A percentile compares a stretch with the other conserved stretches of the same genome.
Evolutionary conservation across 108 stramenopile genomes (phyloP).

Genomic region (Cyclotella baltica): DNA sequence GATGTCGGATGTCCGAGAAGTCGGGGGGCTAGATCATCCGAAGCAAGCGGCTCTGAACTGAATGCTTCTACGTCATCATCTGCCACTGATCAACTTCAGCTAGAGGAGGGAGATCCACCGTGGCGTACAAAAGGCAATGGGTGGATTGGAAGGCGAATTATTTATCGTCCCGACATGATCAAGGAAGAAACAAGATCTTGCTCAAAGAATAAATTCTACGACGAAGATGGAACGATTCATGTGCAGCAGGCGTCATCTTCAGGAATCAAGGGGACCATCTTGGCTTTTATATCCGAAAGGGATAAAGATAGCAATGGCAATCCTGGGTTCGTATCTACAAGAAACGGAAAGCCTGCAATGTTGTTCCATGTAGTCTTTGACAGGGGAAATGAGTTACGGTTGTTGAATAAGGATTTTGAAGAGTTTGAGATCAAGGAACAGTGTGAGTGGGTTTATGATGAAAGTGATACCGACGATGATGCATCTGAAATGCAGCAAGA

Average conservation of each 20-base stretch:
- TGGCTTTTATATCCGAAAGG: slow-evolving; percentile 23
- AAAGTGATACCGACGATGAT: neutral
- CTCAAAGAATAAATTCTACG: neutral
- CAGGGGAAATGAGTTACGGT: slow-evolving; percentile 1
- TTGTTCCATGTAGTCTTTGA: slow-evolving; percentile 35
- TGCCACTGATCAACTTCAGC: neutral
- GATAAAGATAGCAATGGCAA: slow-evolving; percentile 25
- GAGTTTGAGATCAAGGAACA: slow-evolving; percentile 32
- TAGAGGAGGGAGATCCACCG: slow-evolving; percentile 17
- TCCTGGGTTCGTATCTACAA: slow-evolving; percentile 23
- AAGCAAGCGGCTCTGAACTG: no score
- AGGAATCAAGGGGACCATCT: slow-evolving; percentile 7
- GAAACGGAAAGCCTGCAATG: slow-evolving; percentile 14
- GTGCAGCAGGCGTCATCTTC: neutral
- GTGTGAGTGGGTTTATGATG: slow-evolving; percentile 29
- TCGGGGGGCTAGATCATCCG: neutral
- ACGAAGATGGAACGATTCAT: neutral
- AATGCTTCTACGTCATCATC: no score
- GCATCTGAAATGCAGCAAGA: neutral
- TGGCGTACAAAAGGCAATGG: slow-evolving; percentile 10
- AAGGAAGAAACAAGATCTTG: neutral
- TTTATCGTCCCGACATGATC: neutral
- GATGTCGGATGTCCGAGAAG: slow-evolving; percentile 1
- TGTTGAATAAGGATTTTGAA: slow-evolving; percentile 27
- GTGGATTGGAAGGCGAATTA: slow-evolving; percentile 4